Base-by-base conservation (phyloP, 805 yeast species). In the Debaryomyces tyrocola region DNA sequence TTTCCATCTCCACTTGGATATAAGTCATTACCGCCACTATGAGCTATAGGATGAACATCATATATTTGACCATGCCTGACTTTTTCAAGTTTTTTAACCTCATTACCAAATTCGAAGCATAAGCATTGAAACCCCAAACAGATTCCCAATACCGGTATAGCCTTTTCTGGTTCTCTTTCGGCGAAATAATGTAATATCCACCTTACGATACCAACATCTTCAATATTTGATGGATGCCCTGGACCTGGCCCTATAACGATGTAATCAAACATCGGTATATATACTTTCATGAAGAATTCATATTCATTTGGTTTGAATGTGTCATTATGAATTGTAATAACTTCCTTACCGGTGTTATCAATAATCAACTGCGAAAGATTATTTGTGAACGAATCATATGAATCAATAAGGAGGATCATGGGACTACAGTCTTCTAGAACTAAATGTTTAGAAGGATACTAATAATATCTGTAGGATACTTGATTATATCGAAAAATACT, bases 161-260 rank as follows among this genome's bases (percentile, higher is more conserved):
- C 53, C 8, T 42, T 41, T 4, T 20, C 20, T 2, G 48, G 45
- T 27, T 52, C 33, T 29, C 46, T 33, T 6, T 48, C 42, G 4
- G 52, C 49, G 37, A 53, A 60, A 5, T 60, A 56, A 28, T 67
- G 56, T 20, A 51, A 66, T 47, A 77, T 79, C 85, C 53, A 91
- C 48, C 83, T 79, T 12, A 91, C 80, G 9, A 90, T 75, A 0
- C 96, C 97, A 24, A 85, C 80, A 57, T 91, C 97, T 1, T 59
- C 54, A 33, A 4, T 76, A 58, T 55, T 70, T 1, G 67, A 64
- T 0, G 99, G 99, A 55, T 87, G 82, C 0, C 99, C 99, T 0
- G 99, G 99, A 0, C 99, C 99, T 0, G 99, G 99, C 0, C 99
- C 99, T 7, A 94, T 75, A 0, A 94, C 82, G 2, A 94, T 73